Conservation (phyloP, 768 basidiomycete genomes). For the Suillus sp. region DNA sequence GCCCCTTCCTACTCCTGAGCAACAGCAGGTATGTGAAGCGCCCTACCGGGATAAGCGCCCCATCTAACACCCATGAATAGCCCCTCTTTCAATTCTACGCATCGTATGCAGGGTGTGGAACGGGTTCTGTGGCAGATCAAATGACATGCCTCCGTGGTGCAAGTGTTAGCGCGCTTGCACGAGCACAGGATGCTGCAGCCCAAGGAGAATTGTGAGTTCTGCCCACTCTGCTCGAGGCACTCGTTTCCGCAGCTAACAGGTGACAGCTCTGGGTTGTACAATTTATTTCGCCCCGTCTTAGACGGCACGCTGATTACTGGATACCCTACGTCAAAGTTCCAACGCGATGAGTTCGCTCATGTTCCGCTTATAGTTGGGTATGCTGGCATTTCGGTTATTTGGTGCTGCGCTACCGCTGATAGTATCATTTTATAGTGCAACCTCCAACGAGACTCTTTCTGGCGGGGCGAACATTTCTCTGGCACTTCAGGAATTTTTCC, state of each 20-base stretch:
- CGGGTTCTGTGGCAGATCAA: conserved; percentile 35
- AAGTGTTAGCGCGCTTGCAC: conserved; percentile 51
- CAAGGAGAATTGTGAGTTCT: conserved; percentile 45
- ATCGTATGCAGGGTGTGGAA: conserved; percentile 51
- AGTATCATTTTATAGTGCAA: conserved; percentile 38
- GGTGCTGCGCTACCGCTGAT: background rate
- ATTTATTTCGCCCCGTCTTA: conserved; percentile 53
- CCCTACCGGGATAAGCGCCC: conserved; percentile 2
- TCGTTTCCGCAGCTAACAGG: conserved; percentile 11
- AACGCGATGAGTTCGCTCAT: conserved; percentile 44
- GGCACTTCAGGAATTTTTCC: conserved; percentile 46
- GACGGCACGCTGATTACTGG: conserved; percentile 55
- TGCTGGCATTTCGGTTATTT: conserved; percentile 17
- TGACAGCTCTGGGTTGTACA: conserved; percentile 44
- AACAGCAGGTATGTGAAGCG: conserved; percentile 47
- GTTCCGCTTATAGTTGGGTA: conserved; percentile 66
- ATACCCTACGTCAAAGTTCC: conserved; percentile 49
- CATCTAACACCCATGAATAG: conserved; percentile 30
- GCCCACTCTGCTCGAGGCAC: conserved; percentile 2
- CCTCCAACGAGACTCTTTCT: conserved; percentile 61
- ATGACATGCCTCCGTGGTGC: conserved; percentile 54
- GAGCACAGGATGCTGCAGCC: conserved; percentile 53
- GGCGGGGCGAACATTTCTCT: conserved; percentile 41
- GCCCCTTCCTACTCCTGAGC: conserved; percentile 52
- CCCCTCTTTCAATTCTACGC: conserved; percentile 56